Conservation (phyloP, 1,284 basidiomycete species). For the Sanguinoderma infundibulare region DNA sequence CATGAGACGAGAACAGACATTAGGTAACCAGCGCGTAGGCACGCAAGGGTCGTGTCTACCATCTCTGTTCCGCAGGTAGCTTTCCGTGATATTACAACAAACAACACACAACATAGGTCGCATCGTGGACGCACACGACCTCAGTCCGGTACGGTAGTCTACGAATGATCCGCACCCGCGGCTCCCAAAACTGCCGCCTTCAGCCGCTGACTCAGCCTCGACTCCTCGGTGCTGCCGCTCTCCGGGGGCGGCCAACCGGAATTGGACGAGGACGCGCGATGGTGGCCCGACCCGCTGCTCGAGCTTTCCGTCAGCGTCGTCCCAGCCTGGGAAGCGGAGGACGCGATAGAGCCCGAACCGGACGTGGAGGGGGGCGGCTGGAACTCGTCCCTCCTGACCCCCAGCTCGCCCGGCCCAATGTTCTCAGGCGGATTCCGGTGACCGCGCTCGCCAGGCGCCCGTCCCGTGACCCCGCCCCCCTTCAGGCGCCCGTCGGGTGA, state of each 20-base stretch:
- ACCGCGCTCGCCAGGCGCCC: too few species aligned
- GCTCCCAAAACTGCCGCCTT: conserved; percentile 35
- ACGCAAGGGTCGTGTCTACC: too few species aligned
- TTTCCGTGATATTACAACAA: neutral
- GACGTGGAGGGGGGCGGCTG: neutral
- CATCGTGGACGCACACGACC: neutral
- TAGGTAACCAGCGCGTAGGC: too few species aligned
- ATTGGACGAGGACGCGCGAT: neutral
- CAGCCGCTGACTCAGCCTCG: conserved; percentile 29
- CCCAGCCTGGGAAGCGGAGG: neutral
- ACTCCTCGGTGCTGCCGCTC: neutral
- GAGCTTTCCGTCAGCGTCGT: neutral
- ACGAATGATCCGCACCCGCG: neutral
- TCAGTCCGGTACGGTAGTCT: neutral
- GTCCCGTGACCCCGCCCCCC: too few species aligned
- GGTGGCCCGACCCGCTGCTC: neutral
- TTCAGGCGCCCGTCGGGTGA: too few species aligned
- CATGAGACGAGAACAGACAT: too few species aligned
- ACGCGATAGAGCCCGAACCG: neutral
- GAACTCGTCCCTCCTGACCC: conserved; percentile 26
- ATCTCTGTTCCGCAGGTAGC: too few species aligned
- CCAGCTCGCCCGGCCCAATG: conserved; percentile 43
- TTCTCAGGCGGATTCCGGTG: too few species aligned
- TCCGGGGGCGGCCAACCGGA: neutral
- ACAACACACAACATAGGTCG: neutral